Base-by-base conservation (phyloP, 139 green algal species). In the Coccomyxa sp. region DNA sequence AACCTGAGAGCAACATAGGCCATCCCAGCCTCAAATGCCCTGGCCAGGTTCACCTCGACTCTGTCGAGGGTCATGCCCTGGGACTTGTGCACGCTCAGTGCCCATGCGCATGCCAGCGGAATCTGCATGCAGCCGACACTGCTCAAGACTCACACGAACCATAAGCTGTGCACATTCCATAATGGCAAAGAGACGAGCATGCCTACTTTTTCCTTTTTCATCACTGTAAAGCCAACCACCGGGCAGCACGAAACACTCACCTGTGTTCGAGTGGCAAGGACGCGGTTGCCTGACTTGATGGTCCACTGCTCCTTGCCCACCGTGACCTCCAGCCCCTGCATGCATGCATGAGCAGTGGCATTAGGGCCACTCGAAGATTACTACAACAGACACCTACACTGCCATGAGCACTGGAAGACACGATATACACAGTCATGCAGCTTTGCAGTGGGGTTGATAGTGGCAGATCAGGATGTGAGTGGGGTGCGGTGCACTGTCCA, bases 21-120 rank as follows among this genome's bases (percentile, higher is more conserved):
- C 90, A 93, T 92, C 51, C 93, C 93, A 17, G 89, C 79, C 81
- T 92, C 93, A 82, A 96, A 96, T 0, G 87, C 87, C 0, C 82
- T 81, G 25, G 85, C 81, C 27, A 95, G 81, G 77, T 16, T 82
- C 23, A 93, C 84, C 85, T 90, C 84, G 15, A 86, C 87, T 27
- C 75, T 59, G 85, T 95, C 91, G n/a, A 96, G 79, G 13, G 90
- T 94, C 91, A 95, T 90, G 38, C 93, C 93, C 81, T 96, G 93
- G 30, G 76, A 90, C 85, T 94, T 94, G 86, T 96, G 93, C 75
- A 96, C 83, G 66, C 79, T 89, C 75, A 95, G 79, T 17, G 93
- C 91, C 91, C 91, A 96, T 17, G 84, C 92, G 32, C 95, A 83
- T 38, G 81, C 85, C 79, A 96, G 83, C 3, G 93, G 93, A 21